phyloP scores from a whole-genome alignment of 2,329 filamentous ascomycete species.

The Aspergillus cejpii region DNA sequence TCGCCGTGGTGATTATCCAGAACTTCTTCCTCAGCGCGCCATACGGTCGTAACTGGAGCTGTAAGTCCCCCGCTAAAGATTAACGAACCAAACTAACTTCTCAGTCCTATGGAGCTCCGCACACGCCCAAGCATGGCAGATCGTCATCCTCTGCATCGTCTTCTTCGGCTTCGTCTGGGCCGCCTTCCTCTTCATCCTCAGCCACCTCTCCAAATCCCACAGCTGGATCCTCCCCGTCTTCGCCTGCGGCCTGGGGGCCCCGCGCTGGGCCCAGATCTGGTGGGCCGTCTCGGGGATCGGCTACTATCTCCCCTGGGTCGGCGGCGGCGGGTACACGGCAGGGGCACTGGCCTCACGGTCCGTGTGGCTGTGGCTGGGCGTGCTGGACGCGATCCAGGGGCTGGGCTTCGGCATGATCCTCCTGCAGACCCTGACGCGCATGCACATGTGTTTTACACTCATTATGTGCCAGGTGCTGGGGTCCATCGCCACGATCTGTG shows the following conservation, averaged over 20 bases:
- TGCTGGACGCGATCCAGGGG: slow-evolving; percentile 58
- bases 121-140: slow-evolving; percentile 51
- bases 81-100: neutral
- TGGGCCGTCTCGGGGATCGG: slow-evolving; percentile 57
- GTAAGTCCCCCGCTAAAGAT: slow-evolving; percentile 21
- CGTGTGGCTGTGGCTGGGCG: slow-evolving; percentile 61
- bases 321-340: slow-evolving; percentile 46
- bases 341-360: slow-evolving; percentile 51
- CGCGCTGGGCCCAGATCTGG: slow-evolving; percentile 60
- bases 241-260: slow-evolving; percentile 57
- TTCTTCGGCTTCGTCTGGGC: slow-evolving; percentile 53
- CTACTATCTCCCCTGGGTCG: slow-evolving; percentile 54
- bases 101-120: slow-evolving; percentile 50
- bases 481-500: slow-evolving; percentile 54
- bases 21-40: slow-evolving; percentile 60
- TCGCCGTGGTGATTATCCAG: slow-evolving; percentile 55
- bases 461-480: slow-evolving; percentile 56
- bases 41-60: slow-evolving; percentile 61
- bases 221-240: slow-evolving; percentile 63
- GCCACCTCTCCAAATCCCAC: slow-evolving; percentile 50
- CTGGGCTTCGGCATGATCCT: slow-evolving; percentile 62
- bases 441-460: slow-evolving; percentile 57
- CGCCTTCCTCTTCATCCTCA: slow-evolving; percentile 41
- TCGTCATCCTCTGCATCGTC: slow-evolving; percentile 47
- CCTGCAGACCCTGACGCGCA: slow-evolving; percentile 56